Evolutionary conservation across 768 basidiomycete species (phyloP).

Genomic region (Tubosaeta sp.): DNA sequence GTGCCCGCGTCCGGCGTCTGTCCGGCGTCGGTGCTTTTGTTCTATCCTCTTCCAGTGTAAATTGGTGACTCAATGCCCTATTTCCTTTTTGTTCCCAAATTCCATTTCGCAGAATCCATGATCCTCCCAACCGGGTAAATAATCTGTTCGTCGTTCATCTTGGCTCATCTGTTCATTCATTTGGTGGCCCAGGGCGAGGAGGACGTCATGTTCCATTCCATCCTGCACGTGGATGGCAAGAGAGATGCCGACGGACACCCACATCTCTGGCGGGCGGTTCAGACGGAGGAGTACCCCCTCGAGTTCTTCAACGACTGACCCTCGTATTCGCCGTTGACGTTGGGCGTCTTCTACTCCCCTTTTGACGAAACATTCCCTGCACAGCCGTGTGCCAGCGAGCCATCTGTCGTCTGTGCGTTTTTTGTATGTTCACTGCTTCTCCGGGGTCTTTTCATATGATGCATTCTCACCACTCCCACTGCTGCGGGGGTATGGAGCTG

Average conservation of each 20-base stretch:
- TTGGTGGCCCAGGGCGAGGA: slow-evolving; percentile 49
- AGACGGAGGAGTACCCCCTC: slow-evolving; percentile 52
- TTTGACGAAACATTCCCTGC: slow-evolving; percentile 19
- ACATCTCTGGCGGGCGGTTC: slow-evolving; percentile 61
- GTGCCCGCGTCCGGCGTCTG: background rate
- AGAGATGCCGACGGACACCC: slow-evolving; percentile 45
- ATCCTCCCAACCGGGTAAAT: slow-evolving; percentile 65
- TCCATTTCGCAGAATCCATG: slow-evolving; percentile 54
- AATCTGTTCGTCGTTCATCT: background rate
- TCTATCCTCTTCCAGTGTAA: background rate
- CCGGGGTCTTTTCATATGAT: slow-evolving; percentile 3
- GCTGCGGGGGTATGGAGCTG: background rate
- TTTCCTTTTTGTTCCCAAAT: slow-evolving; percentile 2
- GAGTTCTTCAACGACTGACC: slow-evolving; percentile 28
- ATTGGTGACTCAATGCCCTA: slow-evolving; percentile 9
- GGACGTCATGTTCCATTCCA: slow-evolving; percentile 67
- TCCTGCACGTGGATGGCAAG: slow-evolving; percentile 58
- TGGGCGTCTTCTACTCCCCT: background rate
- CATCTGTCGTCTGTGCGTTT: background rate
- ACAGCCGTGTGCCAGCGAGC: slow-evolving; percentile 9
- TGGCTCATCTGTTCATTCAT: background rate
- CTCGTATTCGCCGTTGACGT: background rate
- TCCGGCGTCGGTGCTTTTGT: background rate
- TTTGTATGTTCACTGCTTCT: slow-evolving; percentile 2
- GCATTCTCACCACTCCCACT: slow-evolving; percentile 6